Evolutionary conservation across 306 rosid species (phyloP), one percentile per base, ranked within the genome.

Genomic region (Adenanthera pavonina): DNA sequence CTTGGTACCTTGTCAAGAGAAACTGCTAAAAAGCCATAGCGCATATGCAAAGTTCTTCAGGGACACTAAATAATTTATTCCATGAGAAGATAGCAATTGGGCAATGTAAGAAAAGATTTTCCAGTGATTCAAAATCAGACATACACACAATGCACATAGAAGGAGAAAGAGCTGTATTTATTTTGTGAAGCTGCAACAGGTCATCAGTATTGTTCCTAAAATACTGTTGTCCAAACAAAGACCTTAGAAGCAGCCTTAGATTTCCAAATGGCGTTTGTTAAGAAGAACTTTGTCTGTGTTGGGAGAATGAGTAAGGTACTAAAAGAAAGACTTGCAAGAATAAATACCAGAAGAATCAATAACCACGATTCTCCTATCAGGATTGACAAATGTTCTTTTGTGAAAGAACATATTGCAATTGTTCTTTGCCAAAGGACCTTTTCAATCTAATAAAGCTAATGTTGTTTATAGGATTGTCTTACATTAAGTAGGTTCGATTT

Each of bases 111-210:
- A 69, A 69, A 11, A 20, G 52, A 36, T 43, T 20, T 46, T 36
- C 19, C 36, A 46, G 8, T 46, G 74, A 11, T 46, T 69, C 74
- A 69, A 20, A 69, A 69, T 44, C 20, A 20, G 72, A 19, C 33
- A 40, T 36, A 38, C 10, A 1, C 72, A 36, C 34, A 40, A 67
- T 35, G 19, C 51, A 40, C n/a, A 8, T n/a, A 66, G 16, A 41
- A 67, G 72, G 25, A 67, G 72, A 67, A 66, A 67, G 20, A 17
- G 15, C 52, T 3, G 20, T n/a, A 67, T 67, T 64, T 67, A 15
- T 15, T 41, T 10, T 67, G 51, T 67, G 16, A 41, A 67, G 33
- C 33, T 2, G 72, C 13, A 44, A 69, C 10, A 5, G 7, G 74
- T 69, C 54, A 19, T 69, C 12, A 46, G 8, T 46, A 20, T 46